Evolutionary conservation across 768 basidiomycete genomes (phyloP), one percentile per base, ranked within the genome.

Genomic region (Rubroboletus satanas): DNA sequence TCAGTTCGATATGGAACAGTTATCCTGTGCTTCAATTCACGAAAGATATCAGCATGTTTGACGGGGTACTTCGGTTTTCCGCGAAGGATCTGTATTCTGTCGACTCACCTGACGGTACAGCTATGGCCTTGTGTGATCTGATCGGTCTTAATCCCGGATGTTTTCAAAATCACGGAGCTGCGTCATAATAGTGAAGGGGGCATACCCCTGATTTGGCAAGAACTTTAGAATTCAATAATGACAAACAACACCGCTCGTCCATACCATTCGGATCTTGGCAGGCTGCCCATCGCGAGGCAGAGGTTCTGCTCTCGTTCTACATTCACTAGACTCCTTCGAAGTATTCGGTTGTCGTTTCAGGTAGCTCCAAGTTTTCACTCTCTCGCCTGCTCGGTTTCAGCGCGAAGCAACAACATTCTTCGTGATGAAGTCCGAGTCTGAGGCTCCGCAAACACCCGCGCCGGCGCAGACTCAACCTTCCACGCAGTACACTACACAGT

Each of bases 341-440:
- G 7, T 7, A 49, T 44, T 31, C 11, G 10, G 1, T 31, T 7
- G 7, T 9, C 18, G 8, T 48, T 14, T 11, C 18, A n/a, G 10
- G 39, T 23, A 23, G 2, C 12, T 32, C 23, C 4, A 2, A 21
- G 14, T 10, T 21, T 12, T 28, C n/a, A 31, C 18, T 18, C 14
- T 45, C 15, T 57, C 42, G 26, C 28, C 28, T 41, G 10, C 12
- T 51, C 23, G 5, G 23, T 46, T 23, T n/a, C 29, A 3, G 21
- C 21, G 31, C 41, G 29, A 28, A 5, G 41, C 6, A 15, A 6
- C 28, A 21, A 10, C 12, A 21, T 21, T 17, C 7, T 55, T 52
- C 39, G 37, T 18, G 33, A 78, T 78, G 77, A 81, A 80, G 67
- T 61, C 72, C 2, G 79, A 80, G 58, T 66, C 71, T 47, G 74